Conservation (phyloP, 2,329 filamentous ascomycete genomes). For the Penicillium fuscoglaucum region DNA sequence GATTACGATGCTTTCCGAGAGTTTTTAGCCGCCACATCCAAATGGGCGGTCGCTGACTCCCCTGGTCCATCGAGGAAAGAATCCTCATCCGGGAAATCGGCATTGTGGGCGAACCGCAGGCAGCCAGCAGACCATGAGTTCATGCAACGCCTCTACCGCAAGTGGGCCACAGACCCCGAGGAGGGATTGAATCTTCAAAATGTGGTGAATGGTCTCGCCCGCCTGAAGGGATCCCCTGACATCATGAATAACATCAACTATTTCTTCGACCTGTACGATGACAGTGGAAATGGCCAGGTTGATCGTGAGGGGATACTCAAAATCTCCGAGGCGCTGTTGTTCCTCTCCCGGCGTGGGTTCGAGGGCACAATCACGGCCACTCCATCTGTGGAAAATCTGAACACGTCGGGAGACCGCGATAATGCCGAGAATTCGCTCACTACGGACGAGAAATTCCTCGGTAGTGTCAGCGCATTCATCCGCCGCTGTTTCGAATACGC, state of each 20-base stretch:
- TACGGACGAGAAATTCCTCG: constrained; percentile 83
- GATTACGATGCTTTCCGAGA: constrained; percentile 96
- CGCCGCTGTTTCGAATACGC: constrained; percentile 96
- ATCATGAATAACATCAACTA: constrained; percentile 98
- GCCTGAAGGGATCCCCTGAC: constrained; percentile 88
- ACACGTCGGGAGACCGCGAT: constrained; percentile 37
- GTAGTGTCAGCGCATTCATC: constrained; percentile 93
- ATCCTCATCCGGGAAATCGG: constrained; percentile 52
- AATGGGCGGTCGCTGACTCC: constrained; percentile 90
- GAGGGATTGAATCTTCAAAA: constrained; percentile 84
- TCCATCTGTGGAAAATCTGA: constrained; percentile 58
- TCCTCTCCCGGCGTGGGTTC: constrained; percentile 84
- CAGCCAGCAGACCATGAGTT: constrained; percentile 93
- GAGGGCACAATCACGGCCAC: constrained; percentile 71
- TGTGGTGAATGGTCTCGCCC: constrained; percentile 84
- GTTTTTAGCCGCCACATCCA: constrained; percentile 83
- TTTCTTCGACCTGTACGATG: constrained; percentile 97
- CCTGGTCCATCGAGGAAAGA: constrained; percentile 61
- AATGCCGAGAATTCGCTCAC: constrained; percentile 51
- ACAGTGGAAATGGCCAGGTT: constrained; percentile 84
- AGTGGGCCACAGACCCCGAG: constrained; percentile 79
- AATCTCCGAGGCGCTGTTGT: constrained; percentile 91
- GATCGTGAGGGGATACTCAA: constrained; percentile 92
- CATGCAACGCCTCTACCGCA: constrained; percentile 78
- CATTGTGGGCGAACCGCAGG: constrained; percentile 57